Conservation (phyloP, 441 rosid species). For the Populus trichocarpa region DNA sequence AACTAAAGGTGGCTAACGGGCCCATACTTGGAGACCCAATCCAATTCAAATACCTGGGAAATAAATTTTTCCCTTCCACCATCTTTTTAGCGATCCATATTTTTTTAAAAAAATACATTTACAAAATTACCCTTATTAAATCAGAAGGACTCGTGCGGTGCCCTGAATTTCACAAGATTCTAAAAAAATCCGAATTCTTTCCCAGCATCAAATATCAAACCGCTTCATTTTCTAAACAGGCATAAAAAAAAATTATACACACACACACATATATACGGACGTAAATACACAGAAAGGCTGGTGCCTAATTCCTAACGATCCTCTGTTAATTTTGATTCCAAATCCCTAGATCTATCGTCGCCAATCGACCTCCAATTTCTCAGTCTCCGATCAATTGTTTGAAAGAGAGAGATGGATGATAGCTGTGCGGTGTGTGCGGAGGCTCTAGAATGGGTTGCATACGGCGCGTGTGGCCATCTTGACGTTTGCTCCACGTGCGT, state of each 20-base stretch:
- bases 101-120: too few species aligned
- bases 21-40: not conserved
- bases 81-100: not conserved
- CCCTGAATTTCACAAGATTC: not conserved
- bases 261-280: not conserved
- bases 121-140: not conserved
- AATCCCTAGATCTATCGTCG: constrained; percentile 17
- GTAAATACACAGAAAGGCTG: not conserved
- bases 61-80: not conserved
- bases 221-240: not conserved
- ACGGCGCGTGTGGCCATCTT: constrained; percentile 86
- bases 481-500: constrained; percentile 97
- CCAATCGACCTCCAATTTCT: not conserved
- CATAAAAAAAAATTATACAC: too few species aligned
- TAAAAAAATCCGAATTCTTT: not conserved
- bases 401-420: constrained; percentile 54
- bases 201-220: not conserved
- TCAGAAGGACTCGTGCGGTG: not conserved
- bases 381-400: not conserved
- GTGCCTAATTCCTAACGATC: not conserved
- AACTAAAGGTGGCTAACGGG: not conserved
- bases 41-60: not conserved
- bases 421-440: constrained; percentile 97
- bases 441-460: constrained; percentile 89
- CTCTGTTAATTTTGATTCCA: not conserved